Evolutionary conservation across 805 yeast species (phyloP).

Genomic region (Saturnispora dispora): DNA sequence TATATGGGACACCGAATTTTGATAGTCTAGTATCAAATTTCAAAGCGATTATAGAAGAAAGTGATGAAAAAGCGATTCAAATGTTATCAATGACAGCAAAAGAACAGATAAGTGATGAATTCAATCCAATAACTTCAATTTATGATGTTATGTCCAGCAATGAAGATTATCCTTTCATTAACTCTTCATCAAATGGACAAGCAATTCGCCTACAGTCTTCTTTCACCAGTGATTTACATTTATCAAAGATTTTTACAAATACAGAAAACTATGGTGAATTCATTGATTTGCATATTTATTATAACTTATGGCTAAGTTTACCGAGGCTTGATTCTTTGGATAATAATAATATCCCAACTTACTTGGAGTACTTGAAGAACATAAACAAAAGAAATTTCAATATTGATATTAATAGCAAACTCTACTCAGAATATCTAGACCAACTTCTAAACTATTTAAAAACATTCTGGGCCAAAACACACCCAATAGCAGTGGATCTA

Average conservation of each 20-base stretch:
- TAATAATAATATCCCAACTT: conserved; percentile 14
- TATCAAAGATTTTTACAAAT: conserved; percentile 44
- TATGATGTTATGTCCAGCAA: conserved; percentile 3
- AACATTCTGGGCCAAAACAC: conserved; percentile 36
- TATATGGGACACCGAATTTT: not conserved
- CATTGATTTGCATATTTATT: conserved; percentile 46
- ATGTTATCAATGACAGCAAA: not conserved
- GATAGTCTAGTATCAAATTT: not conserved
- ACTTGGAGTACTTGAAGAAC: conserved; percentile 12
- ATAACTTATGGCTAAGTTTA: conserved; percentile 46
- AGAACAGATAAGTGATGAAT: not conserved
- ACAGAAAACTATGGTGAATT: conserved; percentile 58
- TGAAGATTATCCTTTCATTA: not conserved
- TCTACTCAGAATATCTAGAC: conserved; percentile 38
- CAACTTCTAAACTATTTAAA: conserved; percentile 42
- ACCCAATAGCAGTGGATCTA: conserved; percentile 35
- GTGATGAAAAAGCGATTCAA: conserved; percentile 4
- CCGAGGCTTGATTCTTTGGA: conserved; percentile 16
- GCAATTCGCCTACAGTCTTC: not conserved
- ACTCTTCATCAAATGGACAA: not conserved
- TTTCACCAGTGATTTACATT: conserved; percentile 35
- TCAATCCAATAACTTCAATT: not conserved
- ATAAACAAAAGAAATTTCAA: conserved; percentile 15
- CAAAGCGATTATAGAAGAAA: not conserved
- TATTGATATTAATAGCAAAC: conserved; percentile 18